A percentile compares a stretch with the other conserved stretches of the same genome.
phyloP scores from a whole-genome alignment of 805 yeast genomes.

The Yarrowia deformans region DNA sequence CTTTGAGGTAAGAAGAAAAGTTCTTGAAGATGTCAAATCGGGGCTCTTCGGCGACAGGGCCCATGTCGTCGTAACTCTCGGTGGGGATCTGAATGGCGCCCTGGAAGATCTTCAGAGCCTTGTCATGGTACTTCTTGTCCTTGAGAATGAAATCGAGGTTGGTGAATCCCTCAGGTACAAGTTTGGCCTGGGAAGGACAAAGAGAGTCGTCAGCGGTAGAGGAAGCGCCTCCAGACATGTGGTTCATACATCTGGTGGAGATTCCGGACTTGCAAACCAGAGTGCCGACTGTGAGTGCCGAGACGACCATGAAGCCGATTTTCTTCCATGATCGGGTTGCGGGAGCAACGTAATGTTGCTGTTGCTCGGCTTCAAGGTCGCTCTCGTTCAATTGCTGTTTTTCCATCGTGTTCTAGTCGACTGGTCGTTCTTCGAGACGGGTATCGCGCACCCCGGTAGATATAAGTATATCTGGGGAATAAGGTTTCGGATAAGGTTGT shows the following conservation, averaged over 20 bases:
- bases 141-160: conserved; percentile 28
- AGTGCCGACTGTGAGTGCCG: conserved; percentile 23
- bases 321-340: conserved; percentile 26
- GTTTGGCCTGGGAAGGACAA: conserved; percentile 14
- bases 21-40: conserved; percentile 58
- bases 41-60: conserved; percentile 59
- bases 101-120: conserved; percentile 30
- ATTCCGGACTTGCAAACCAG: conserved; percentile 19
- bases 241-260: conserved; percentile 13
- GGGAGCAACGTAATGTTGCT: conserved; percentile 13
- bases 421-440: neutral
- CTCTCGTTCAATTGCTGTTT: conserved; percentile 27
- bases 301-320: conserved; percentile 12
- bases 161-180: neutral
- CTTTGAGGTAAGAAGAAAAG: conserved; percentile 62
- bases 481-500: neutral
- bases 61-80: conserved; percentile 63
- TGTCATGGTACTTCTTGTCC: conserved; percentile 8
- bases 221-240: neutral
- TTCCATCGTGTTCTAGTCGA: conserved; percentile 4
- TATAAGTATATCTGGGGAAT: conserved; percentile 20
- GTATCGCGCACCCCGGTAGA: conserved; percentile 1
- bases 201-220: conserved; percentile 6
- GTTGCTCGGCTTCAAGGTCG: conserved; percentile 3
- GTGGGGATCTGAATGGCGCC: conserved; percentile 73